Evolutionary conservation across 2,329 filamentous ascomycete genomes (phyloP), one percentile per base, ranked within the genome.

Genomic region (Arachnopeziza araneosa): DNA sequence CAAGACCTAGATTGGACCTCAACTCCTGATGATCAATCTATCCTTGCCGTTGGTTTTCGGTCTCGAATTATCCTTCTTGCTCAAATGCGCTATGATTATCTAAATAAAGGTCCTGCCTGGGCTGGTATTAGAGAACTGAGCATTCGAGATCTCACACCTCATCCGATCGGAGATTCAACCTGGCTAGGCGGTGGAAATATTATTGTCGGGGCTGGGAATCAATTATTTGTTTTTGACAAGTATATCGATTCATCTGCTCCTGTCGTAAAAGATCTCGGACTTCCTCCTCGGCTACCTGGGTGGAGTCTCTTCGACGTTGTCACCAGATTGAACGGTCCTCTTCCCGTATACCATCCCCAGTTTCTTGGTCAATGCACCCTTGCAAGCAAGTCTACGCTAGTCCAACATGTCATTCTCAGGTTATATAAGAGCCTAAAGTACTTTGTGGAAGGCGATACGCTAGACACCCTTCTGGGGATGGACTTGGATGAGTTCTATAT

Each of bases 1-100:
- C 86, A 88, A 64, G 93, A 96, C 73, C 82, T 97, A 14, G 92
- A 96, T 73, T 97, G 93, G 93, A 93, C 92, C 0, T 93, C 90
- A 2, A 96, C 93, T 0, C 91, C 91, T 0, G 91, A 96, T 72
- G 86, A 86, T 54, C 91, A 96, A 70, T 93, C 90, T 1, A 92
- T 97, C 58, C 79, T 97, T 22, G 91, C 93, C 0, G 90, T 97
- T n/a, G 92, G 93, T 0, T 96, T 96, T 70, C 87, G 88, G n/a
- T 90, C 93, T 65, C 85, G 89, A 59, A 88, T 97, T 5, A 76
- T 96, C 30, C 79, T 97, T 1, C 82, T 96, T 24, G 88, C 89
- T 6, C 92, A 97, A 71, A 86, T 96, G 76, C 88, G 93, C 14
- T 97, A 95, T 70, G 91, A 96, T 73, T 96, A 96, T 71, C 79